Evolutionary conservation across 139 green algal species (phyloP).

Genomic region (Spirogloea muscicola): DNA sequence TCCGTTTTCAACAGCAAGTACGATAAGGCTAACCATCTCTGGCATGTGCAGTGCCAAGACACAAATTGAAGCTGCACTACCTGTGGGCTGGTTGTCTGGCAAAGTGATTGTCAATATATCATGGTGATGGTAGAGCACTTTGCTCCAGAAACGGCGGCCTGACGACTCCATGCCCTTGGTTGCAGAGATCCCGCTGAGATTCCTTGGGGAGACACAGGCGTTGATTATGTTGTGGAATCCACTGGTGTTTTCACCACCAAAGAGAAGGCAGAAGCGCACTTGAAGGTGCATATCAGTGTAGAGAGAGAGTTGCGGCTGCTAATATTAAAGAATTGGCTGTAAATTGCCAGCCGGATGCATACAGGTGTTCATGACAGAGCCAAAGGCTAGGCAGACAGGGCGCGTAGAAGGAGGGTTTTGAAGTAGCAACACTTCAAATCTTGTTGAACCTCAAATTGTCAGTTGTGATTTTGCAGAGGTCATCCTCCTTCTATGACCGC

Average conservation of each 20-base stretch:
- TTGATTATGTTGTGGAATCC: constrained; percentile 85
- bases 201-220: constrained; percentile 72
- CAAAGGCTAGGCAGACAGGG: too few relatives aligned
- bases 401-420: too few relatives aligned
- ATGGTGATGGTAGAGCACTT: not conserved
- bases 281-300: constrained; percentile 13
- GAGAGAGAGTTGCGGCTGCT: not conserved
- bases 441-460: not conserved
- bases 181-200: constrained; percentile 76
- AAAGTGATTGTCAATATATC: not conserved
- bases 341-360: not conserved
- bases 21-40: not conserved
- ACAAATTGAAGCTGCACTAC: not conserved
- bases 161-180: not conserved
- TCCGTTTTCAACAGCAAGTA: constrained; percentile 33
- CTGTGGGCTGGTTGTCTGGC: not conserved
- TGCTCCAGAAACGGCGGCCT: not conserved
- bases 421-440: not conserved
- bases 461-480: not conserved
- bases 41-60: not conserved
- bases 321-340: not conserved
- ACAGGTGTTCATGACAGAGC: too few relatives aligned
- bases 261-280: constrained; percentile 31
- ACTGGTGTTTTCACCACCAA: constrained; percentile 67
- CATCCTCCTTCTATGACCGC: not conserved